Evolutionary conservation across 2,329 filamentous ascomycete genomes (phyloP), one percentile per base, ranked within the genome.

Genomic region (Trichoderma koningiopsis): DNA sequence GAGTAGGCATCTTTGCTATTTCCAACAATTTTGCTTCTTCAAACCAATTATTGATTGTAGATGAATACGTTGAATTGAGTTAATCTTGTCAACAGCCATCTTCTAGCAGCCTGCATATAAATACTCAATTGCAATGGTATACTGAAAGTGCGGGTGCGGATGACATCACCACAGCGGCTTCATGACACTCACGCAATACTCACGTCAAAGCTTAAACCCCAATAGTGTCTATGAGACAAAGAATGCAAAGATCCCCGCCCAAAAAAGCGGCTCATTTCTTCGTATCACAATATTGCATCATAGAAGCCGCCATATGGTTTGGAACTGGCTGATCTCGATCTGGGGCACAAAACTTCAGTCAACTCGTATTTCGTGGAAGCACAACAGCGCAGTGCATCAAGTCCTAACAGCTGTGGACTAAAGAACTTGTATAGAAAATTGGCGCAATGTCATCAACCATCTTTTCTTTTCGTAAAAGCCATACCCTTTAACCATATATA

Each of bases 401-500:
- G 49, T 29, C 35, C 61, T 24, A 22, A 33, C 47, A 24, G 22
- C 7, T 35, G 53, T 29, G 29, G 33, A 35, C 35, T 47, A 24
- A 43, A 49, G 27, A 33, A n/a, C 14, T 60, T 13, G n/a, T 37
- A 56, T 56, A 43, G 24, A 24, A 43, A 43, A 55, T 40, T 40
- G 53, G 43, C 43, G 56, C 49, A 61, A 43, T 56, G 24, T 66
- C 68, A 60, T 69, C 56, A 66, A 56, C 47, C 68, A 65, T 59
- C 40, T 63, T 37, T 64, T 63, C n/a, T 37, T 64, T 64, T 53
- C 59, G 16, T 47, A 53, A 43, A 64, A 37, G n/a, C 29, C 57
- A 37, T 56, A 22, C 43, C 56, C 56, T 56, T 60, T 43, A 69
- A 11, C 55, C 61, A 69, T 49, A 69, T 53, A 40, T 65, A 60